These are phyloP conservation scores for Gynandropsis gynandra DNA, from an alignment of 345 rosid genomes.

Conservation along the genomic window DNA sequence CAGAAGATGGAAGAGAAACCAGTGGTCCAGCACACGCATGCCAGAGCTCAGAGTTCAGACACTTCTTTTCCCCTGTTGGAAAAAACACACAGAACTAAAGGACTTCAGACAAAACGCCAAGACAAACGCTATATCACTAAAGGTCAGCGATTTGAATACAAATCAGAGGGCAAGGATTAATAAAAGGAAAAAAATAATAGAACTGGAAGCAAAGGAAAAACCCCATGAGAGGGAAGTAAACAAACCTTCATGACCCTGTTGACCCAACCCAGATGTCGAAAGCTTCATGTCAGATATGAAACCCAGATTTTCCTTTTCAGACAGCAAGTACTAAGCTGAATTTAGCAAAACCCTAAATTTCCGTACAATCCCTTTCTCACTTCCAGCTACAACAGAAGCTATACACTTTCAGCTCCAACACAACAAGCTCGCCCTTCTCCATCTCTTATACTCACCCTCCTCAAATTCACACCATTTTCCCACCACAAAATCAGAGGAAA, in stretches of 20 bases:
- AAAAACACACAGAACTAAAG: slow-evolving; percentile 7
- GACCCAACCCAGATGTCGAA: slow-evolving; percentile 48
- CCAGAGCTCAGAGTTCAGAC: slow-evolving; percentile 61
- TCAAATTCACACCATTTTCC: slow-evolving; percentile 17
- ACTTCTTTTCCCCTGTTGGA: slow-evolving; percentile 37
- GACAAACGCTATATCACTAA: background rate
- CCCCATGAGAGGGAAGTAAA: background rate
- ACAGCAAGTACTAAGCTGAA: background rate
- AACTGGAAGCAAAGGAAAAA: background rate
- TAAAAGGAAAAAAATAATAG: slow-evolving; percentile 3
- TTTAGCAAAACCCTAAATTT: slow-evolving; percentile 17
- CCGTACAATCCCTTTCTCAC: slow-evolving; percentile 27
- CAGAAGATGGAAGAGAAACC: slow-evolving; percentile 47
- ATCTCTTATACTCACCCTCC: slow-evolving; percentile 12
- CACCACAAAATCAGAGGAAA: slow-evolving; percentile 25
- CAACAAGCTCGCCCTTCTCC: slow-evolving; percentile 30
- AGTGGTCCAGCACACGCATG: slow-evolving; percentile 67
- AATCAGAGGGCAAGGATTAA: background rate
- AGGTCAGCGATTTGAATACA: background rate
- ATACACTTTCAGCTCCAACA: slow-evolving; percentile 29
- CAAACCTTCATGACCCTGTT: slow-evolving; percentile 49
- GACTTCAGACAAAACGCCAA: slow-evolving; percentile 7
- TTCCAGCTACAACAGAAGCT: slow-evolving; percentile 30
- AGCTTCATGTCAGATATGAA: slow-evolving; percentile 36
- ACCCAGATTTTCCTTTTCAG: slow-evolving; percentile 10